phyloP scores from a whole-genome alignment of 2,329 filamentous ascomycete genomes.

The Alternaria rosae region DNA sequence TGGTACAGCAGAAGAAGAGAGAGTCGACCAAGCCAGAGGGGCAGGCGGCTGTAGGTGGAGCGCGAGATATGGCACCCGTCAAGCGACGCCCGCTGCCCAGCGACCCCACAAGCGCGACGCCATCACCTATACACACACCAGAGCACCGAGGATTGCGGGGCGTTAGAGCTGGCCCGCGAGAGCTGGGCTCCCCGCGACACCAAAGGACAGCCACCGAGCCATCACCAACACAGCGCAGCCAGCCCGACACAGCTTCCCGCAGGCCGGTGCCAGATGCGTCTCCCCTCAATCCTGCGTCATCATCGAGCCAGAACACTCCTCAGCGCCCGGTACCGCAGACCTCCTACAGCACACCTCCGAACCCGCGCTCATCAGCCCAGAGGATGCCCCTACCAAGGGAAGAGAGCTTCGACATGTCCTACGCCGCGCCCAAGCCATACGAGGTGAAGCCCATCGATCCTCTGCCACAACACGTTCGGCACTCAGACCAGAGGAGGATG shows the following conservation, averaged over 20 bases:
- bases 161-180: conserved; percentile 43
- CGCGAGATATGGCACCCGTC: conserved; percentile 67
- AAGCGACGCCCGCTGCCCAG: conserved; percentile 86
- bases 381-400: conserved; percentile 29
- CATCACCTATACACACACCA: conserved; percentile 39
- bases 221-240: conserved; percentile 27
- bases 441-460: conserved; percentile 43
- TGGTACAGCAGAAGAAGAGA: conserved; percentile 63
- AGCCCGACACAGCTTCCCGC: conserved; percentile 36
- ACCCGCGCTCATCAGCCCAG: conserved; percentile 34
- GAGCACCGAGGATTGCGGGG: conserved; percentile 42
- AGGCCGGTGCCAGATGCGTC: conserved; percentile 40
- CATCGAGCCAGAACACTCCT: conserved; percentile 34
- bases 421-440: conserved; percentile 47
- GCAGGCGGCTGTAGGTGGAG: conserved; percentile 53
- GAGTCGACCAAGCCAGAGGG: conserved; percentile 43
- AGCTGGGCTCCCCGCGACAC: conserved; percentile 46
- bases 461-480: conserved; percentile 31
- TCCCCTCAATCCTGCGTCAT: conserved; percentile 25
- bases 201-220: conserved; percentile 30
- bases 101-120: conserved; percentile 69
- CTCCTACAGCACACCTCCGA: conserved; percentile 30
- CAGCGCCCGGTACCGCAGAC: conserved; percentile 35
- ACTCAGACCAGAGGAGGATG: conserved; percentile 27
- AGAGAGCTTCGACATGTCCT: conserved; percentile 46